Evolutionary conservation across 495 filamentous ascomycete species (phyloP).

Genomic region (Neurospora africana): DNA sequence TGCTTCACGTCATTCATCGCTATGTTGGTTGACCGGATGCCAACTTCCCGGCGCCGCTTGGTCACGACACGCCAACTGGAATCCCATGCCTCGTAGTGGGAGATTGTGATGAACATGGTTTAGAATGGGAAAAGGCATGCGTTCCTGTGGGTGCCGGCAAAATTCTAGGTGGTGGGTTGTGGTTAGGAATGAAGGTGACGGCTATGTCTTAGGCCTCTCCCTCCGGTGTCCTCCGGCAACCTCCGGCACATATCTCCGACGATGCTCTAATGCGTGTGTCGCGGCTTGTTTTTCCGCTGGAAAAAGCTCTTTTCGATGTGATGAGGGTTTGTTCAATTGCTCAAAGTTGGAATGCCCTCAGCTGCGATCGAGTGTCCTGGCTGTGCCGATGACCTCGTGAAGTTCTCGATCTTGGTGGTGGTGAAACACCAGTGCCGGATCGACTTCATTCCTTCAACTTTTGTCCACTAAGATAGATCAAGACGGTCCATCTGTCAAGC

Average conservation of each 20-base stretch:
- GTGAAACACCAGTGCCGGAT: neutral
- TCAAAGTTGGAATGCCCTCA: neutral
- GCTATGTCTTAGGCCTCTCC: neutral
- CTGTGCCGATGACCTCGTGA: neutral
- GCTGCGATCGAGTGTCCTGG: neutral
- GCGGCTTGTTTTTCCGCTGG: neutral
- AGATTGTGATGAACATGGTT: neutral
- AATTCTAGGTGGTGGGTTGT: neutral
- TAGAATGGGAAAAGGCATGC: neutral
- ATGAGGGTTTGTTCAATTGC: neutral
- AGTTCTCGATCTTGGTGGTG: neutral
- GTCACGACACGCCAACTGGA: neutral
- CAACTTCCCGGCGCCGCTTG: neutral
- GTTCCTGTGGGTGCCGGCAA: neutral
- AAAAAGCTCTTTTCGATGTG: neutral
- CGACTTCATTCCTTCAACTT: neutral
- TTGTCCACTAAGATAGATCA: neutral
- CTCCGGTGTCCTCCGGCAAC: neutral
- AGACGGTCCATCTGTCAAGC: neutral
- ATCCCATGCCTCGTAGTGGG: neutral
- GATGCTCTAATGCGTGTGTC: neutral
- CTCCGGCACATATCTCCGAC: neutral
- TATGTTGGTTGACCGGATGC: neutral
- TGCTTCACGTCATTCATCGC: neutral
- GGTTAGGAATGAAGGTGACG: neutral